phyloP scores from a whole-genome alignment of 106 monocot genomes.

The Platanthera zijinensis region DNA sequence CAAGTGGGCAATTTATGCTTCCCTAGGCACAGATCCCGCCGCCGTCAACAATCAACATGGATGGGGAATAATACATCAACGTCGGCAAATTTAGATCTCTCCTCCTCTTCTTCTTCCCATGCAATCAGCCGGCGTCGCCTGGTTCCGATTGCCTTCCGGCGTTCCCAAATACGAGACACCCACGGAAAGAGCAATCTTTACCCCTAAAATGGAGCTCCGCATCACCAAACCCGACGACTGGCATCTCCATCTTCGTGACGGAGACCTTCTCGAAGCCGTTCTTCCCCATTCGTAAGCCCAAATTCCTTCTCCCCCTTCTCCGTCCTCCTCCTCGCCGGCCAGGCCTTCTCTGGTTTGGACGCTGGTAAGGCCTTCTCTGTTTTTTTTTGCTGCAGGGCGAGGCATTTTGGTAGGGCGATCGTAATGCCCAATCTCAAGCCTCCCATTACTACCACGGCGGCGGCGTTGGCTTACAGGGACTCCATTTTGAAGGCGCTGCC shows the following conservation, averaged over 20 bases:
- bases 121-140: background rate
- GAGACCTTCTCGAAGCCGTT: slow-evolving; percentile 67
- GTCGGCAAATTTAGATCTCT: too few species aligned
- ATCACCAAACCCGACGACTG: slow-evolving; percentile 83
- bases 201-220: slow-evolving; percentile 31
- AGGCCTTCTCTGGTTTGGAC: background rate
- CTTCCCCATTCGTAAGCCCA: slow-evolving; percentile 45
- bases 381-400: slow-evolving; percentile 31
- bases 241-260: slow-evolving; percentile 95
- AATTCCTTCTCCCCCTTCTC: background rate
- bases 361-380: background rate
- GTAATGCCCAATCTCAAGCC: slow-evolving; percentile 96
- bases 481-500: slow-evolving; percentile 59
- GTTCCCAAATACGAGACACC: background rate
- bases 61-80: too few species aligned
- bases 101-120: background rate
- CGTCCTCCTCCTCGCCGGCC: background rate
- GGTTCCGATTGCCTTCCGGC: background rate
- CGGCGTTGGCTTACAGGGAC: slow-evolving; percentile 64
- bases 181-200: background rate
- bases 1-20: too few species aligned
- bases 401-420: slow-evolving; percentile 70
- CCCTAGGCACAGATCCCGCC: too few species aligned
- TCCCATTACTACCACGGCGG: slow-evolving; percentile 68
- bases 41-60: too few species aligned